Evolutionary conservation across 345 rosid species (phyloP), one percentile per base, ranked within the genome.

Genomic region (Passiflora organensis): DNA sequence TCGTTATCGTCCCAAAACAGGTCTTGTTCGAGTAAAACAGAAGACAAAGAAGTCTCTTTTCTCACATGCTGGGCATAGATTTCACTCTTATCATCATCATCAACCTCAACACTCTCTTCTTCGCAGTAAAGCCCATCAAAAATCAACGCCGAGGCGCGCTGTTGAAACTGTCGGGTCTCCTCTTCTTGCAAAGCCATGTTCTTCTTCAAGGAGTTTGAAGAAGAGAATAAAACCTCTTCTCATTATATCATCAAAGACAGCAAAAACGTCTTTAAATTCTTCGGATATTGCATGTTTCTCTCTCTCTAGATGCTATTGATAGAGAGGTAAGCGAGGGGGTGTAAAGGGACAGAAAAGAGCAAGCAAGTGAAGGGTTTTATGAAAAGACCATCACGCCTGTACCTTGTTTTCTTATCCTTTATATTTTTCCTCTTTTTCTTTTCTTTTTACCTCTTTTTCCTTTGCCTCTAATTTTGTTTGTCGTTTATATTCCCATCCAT

Each of bases 91-190:
- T 51, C 62, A 50, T 66, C 69, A 38, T 32, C 36, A 51, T 73
- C 82, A 1, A 60, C 80, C 19, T 53, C 80, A 59, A 78, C 62
- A 47, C 62, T 50, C 51, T 81, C 84, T 55, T 87, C 94, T 58
- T 91, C 91, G 9, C 96, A 91, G 16, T 55, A 83, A 0, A 87
- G 84, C 9, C 62, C 87, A 51, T 87, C 88, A 43, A 74, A 79
- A 32, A 65, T 62, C 65, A 73, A 63, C 43, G 72, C 41, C 42
- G 72, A 36, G 42, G 78, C 66, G 64, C 59, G 56, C 52, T 48
- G 82, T 50, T 46, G 79, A 25, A 63, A 58, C 9, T 69, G 53
- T 8, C 48, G 69, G 16, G 57, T 71, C 32, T 81, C 72, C 44
- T 76, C 78, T 59, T 69, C 72, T 60, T 65, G 80, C 62, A 81